Percentiles rank a stretch among this genome's conserved stretches.
phyloP scores from a whole-genome alignment of 2,329 filamentous ascomycete species.

The Chaetothyriales sp. region DNA sequence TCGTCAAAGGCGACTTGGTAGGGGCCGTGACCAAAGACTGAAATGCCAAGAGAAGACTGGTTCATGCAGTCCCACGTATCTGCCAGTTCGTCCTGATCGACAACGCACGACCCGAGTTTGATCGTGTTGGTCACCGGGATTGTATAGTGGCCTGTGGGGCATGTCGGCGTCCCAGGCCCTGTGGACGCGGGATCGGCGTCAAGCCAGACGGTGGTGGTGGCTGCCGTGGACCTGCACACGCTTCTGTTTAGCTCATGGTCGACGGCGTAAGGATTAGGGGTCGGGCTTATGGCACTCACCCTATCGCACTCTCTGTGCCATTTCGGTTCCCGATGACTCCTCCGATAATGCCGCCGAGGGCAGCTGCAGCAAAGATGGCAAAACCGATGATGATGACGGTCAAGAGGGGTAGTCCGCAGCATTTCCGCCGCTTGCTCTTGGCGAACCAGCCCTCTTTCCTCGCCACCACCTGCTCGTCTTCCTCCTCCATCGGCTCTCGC shows the following conservation, averaged over 20 bases:
- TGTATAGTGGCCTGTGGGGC: slow-evolving; percentile 36
- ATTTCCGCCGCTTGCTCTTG: slow-evolving; percentile 30
- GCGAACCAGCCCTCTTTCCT: slow-evolving; percentile 30
- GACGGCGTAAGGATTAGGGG: background rate
- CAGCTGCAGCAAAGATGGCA: slow-evolving; percentile 35
- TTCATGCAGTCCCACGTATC: slow-evolving; percentile 39
- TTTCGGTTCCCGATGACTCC: slow-evolving; percentile 36
- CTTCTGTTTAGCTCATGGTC: background rate
- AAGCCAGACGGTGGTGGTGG: slow-evolving; percentile 35
- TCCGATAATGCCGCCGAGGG: slow-evolving; percentile 42
- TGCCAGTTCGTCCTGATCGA: slow-evolving; percentile 27
- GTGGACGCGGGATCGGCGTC: slow-evolving; percentile 39
- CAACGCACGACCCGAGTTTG: slow-evolving; percentile 37
- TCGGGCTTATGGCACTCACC: slow-evolving; percentile 5
- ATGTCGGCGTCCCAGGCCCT: slow-evolving; percentile 28
- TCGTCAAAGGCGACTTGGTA: slow-evolving; percentile 28
- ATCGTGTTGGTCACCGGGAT: slow-evolving; percentile 35
- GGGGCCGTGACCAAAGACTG: slow-evolving; percentile 19
- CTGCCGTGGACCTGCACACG: slow-evolving; percentile 20
- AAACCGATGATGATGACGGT: slow-evolving; percentile 34
- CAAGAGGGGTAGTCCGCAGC: slow-evolving; percentile 41
- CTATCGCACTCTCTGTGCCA: slow-evolving; percentile 16
- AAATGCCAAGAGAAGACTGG: slow-evolving; percentile 24
- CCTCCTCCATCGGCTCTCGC: slow-evolving; percentile 16
- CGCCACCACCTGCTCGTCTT: slow-evolving; percentile 13